Evolutionary conservation across 805 yeast genomes (phyloP), one percentile per base, ranked within the genome.

Genomic region (Ogataea allantospora): DNA sequence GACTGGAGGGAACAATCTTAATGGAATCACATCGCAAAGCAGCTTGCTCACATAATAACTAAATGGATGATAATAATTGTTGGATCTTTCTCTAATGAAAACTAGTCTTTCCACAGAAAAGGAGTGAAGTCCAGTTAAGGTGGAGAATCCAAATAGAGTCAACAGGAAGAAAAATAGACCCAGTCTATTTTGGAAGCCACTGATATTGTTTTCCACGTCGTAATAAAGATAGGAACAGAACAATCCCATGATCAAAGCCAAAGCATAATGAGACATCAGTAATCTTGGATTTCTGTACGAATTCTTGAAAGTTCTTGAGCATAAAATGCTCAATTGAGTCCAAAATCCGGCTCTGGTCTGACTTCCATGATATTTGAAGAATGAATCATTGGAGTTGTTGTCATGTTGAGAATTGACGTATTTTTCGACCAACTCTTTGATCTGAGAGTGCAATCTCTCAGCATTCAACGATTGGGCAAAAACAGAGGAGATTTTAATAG

Each of bases 131-230:
- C 97, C 95, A 0, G 98, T 91, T 53, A 93, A 71, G 0, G 98
- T 83, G 1, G 95, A 83, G 60, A 93, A 93, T 0, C 99, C 99
- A 67, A 93, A 89, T 53, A 89, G 75, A 3, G 98, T 87, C 44
- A 93, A 69, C 35, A 89, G 64, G 61, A 93, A 93, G 68, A 93
- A 91, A 63, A 93, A 93, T 43, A 93, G 68, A 0, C 99, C 99
- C 47, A 93, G 70, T 51, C 99, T 73, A 62, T 93, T 93, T 61
- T 93, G 99, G 69, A 93, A 93, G 0, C 99, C 99, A 53, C 95
- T 80, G 38, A 93, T 91, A 58, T 91, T 96, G 56, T 88, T 84
- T 27, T 80, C 68, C 17, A 91, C 80, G 54, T 88, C 72, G 63
- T 81, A 91, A 60, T 93, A 93, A 27, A 93, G 68, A 33, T 76